Evolutionary conservation across 345 rosid genomes (phyloP).

Genomic region (Ceriops zippeliana): DNA sequence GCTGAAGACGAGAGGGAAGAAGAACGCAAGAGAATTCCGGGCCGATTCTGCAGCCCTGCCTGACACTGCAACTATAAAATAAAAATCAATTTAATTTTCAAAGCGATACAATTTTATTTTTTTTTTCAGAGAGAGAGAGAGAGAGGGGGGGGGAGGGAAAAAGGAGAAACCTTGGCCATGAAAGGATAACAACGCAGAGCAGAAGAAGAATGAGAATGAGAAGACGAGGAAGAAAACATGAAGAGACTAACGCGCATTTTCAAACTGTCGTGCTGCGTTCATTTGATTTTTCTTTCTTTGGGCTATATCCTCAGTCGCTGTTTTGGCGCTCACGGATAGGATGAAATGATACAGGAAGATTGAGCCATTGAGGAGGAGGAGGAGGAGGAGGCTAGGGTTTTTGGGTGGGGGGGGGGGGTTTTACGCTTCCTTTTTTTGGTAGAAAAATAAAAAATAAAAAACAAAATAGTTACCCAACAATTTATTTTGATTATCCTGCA

Average conservation of each 20-base stretch:
- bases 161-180: conserved; percentile 47
- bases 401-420: background rate
- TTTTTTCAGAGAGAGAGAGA: background rate
- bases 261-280: background rate
- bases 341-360: background rate
- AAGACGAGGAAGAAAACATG: conserved; percentile 5
- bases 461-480: too few relatives aligned
- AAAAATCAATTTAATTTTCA: background rate
- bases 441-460: too few relatives aligned
- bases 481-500: too few relatives aligned
- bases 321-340: too few relatives aligned
- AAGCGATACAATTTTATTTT: background rate
- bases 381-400: too few relatives aligned
- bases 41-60: conserved; percentile 25
- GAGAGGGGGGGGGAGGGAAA: background rate
- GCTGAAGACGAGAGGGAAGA: background rate
- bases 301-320: background rate
- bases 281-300: background rate
- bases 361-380: background rate
- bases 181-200: conserved; percentile 31
- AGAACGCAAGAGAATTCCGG: conserved; percentile 21
- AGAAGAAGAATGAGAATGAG: conserved; percentile 29
- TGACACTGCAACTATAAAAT: conserved; percentile 38
- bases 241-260: conserved; percentile 32
- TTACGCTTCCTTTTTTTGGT: too few relatives aligned